These are phyloP conservation scores for Exophiala aquamarina DNA, from an alignment of 2,329 filamentous ascomycete species.

Conservation along the genomic window DNA sequence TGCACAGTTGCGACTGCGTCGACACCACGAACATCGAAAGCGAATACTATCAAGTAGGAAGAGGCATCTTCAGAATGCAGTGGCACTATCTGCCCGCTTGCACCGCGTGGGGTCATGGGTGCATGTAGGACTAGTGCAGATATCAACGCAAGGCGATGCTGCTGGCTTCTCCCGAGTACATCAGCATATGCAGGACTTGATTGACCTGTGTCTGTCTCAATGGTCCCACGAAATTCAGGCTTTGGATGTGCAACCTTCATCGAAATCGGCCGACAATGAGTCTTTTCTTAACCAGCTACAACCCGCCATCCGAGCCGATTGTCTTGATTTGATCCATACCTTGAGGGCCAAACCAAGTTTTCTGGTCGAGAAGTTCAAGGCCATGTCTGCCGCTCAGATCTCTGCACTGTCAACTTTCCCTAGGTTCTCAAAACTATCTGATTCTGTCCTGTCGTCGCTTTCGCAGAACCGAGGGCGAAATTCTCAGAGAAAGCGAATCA, in stretches of 20 bases:
- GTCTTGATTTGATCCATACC: constrained; percentile 76
- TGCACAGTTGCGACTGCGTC: constrained; percentile 40
- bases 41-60: constrained; percentile 41
- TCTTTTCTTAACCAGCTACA: constrained; percentile 66
- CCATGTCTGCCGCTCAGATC: constrained; percentile 73
- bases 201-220: constrained; percentile 41
- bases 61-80: constrained; percentile 41
- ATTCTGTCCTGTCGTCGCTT: constrained; percentile 76
- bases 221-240: constrained; percentile 35
- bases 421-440: constrained; percentile 74
- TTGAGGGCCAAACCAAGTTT: constrained; percentile 86
- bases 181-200: constrained; percentile 44
- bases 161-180: constrained; percentile 45
- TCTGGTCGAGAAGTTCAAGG: constrained; percentile 76
- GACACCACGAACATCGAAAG: constrained; percentile 42
- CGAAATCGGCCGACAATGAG: constrained; percentile 21
- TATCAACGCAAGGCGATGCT: constrained; percentile 46
- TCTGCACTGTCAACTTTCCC: constrained; percentile 75
- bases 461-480: constrained; percentile 50
- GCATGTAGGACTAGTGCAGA: constrained; percentile 46
- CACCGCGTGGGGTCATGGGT: constrained; percentile 41
- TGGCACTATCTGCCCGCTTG: constrained; percentile 44
- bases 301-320: constrained; percentile 68
- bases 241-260: constrained; percentile 30
- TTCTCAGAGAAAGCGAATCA: constrained; percentile 45